These are phyloP conservation scores for Favolaschia claudopus DNA, from an alignment of 768 basidiomycete species.

Conservation along the genomic window DNA sequence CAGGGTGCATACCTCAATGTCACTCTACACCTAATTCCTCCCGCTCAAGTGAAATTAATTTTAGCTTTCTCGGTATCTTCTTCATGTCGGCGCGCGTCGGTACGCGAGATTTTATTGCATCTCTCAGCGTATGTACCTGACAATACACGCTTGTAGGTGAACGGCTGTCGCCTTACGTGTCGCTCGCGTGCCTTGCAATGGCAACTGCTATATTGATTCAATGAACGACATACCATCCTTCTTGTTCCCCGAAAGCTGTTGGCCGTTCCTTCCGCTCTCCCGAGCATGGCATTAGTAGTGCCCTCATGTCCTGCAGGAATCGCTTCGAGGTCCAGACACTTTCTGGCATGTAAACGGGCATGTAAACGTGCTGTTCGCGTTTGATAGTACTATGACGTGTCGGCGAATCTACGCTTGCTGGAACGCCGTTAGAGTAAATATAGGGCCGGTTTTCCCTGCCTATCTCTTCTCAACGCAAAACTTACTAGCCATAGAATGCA, in stretches of 20 bases:
- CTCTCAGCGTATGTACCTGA: background rate
- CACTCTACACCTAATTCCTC: background rate
- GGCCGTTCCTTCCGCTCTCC: background rate
- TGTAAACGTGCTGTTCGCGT: too few relatives aligned
- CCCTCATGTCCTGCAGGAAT: too few relatives aligned
- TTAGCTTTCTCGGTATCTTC: conserved; percentile 88
- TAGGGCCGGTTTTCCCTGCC: too few relatives aligned
- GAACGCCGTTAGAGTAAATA: too few relatives aligned
- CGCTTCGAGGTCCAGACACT: too few relatives aligned
- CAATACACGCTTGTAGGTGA: conserved; percentile 70
- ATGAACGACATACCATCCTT: background rate
- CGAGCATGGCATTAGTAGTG: too few relatives aligned
- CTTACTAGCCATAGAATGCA: too few relatives aligned
- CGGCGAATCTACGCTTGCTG: too few relatives aligned
- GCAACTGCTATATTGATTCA: conserved; percentile 66
- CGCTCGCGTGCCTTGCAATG: conserved; percentile 92
- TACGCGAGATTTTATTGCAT: conserved; percentile 40
- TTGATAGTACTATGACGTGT: too few relatives aligned
- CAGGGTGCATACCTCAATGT: conserved; percentile 73
- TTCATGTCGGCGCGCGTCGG: conserved; percentile 98
- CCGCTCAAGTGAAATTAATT: background rate
- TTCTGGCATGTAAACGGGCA: too few relatives aligned
- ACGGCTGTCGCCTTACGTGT: conserved; percentile 94
- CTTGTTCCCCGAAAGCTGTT: background rate
- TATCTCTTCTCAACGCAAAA: too few relatives aligned